Percentiles rank a stretch among this genome's conserved stretches.
These are phyloP conservation scores for Suillus spraguei DNA, from an alignment of 768 basidiomycete genomes.

Conservation along the genomic window DNA sequence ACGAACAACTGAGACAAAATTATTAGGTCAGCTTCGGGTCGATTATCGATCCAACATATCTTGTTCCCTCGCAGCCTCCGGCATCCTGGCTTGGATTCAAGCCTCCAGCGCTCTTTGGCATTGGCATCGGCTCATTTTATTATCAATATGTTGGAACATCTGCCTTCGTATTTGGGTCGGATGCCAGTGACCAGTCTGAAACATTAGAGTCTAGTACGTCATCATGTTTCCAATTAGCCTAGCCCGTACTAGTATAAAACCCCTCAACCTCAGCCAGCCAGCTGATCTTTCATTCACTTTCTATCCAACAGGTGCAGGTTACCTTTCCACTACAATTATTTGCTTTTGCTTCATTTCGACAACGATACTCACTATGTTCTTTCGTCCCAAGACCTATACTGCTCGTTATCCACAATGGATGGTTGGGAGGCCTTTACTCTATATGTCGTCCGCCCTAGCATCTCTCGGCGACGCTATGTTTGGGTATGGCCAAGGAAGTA, in stretches of 20 bases:
- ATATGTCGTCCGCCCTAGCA: slow-evolving; percentile 54
- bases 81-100: neutral
- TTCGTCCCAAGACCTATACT: slow-evolving; percentile 41
- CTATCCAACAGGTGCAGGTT: slow-evolving; percentile 6
- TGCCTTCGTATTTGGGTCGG: neutral
- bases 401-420: slow-evolving; percentile 55
- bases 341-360: slow-evolving; percentile 7
- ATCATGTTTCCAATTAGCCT: slow-evolving; percentile 6
- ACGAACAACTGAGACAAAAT: no score
- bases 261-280: neutral
- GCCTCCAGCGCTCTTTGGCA: neutral
- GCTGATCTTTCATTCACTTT: neutral
- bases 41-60: no score
- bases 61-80: neutral
- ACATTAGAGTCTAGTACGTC: neutral
- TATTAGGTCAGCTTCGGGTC: no score
- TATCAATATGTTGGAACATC: neutral
- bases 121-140: neutral
- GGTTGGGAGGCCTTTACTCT: slow-evolving; percentile 50
- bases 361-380: slow-evolving; percentile 30
- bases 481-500: slow-evolving; percentile 56
- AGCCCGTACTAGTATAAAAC: neutral
- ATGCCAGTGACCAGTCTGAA: neutral
- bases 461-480: slow-evolving; percentile 60
- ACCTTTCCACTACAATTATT: slow-evolving; percentile 3